Percentiles rank a stretch among this genome's conserved stretches.
Conservation (phyloP, 2,329 filamentous ascomycete genomes). For the Periconia macrospinosa region DNA sequence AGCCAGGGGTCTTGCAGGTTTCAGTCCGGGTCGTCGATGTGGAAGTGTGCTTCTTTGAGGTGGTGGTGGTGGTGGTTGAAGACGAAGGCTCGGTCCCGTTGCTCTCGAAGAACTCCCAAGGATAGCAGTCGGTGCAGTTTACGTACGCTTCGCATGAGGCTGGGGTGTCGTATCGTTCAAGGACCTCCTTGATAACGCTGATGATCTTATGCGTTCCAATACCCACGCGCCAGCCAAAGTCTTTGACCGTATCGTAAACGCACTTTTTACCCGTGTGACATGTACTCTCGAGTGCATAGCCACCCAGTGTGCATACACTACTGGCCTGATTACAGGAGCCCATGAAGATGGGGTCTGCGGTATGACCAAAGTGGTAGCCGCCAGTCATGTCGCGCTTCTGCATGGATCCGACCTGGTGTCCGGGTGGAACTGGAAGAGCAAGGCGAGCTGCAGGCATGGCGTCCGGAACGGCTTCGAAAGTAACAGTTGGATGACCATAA, state of each 20-base stretch:
- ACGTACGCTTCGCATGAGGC: conserved; percentile 75
- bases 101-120: conserved; percentile 94
- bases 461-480: conserved; percentile 91
- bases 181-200: conserved; percentile 83
- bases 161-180: conserved; percentile 79
- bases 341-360: conserved; percentile 92
- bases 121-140: conserved; percentile 82
- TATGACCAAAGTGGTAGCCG: conserved; percentile 90
- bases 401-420: conserved; percentile 69
- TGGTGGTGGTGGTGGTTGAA: conserved; percentile 17
- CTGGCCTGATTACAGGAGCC: conserved; percentile 90
- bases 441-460: conserved; percentile 82
- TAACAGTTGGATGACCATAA: conserved; percentile 86
- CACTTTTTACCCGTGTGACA: conserved; percentile 90
- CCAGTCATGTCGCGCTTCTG: conserved; percentile 68
- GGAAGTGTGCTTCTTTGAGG: conserved; percentile 55
- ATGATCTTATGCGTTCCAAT: conserved; percentile 90
- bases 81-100: conserved; percentile 81
- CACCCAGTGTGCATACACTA: conserved; percentile 85
- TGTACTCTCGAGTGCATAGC: conserved; percentile 90
- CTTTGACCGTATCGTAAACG: conserved; percentile 86
- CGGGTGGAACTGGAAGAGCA: conserved; percentile 82
- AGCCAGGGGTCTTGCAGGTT: conserved; percentile 88
- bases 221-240: conserved; percentile 89
- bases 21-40: conserved; percentile 68